Percentiles rank a stretch among this genome's conserved stretches.
phyloP scores from a whole-genome alignment of 1,284 basidiomycete species.

The Naganishia sp. region DNA sequence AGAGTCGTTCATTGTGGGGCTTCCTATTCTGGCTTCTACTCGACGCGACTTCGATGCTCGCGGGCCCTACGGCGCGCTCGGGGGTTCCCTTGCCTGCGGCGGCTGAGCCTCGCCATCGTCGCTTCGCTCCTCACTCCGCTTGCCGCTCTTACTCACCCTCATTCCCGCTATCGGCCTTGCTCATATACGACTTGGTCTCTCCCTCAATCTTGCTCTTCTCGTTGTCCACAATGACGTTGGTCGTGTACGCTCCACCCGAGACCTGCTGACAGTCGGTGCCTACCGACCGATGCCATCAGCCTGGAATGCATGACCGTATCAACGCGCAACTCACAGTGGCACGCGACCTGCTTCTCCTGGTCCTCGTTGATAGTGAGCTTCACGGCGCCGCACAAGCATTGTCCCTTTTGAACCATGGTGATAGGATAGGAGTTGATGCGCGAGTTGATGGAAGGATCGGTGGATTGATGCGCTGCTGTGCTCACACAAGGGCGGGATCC shows the following conservation, averaged over 20 bases:
- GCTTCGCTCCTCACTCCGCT: neutral
- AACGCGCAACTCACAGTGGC: slow-evolving; percentile 35
- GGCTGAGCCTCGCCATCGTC: too few relatives aligned
- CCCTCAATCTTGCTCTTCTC: slow-evolving; percentile 36
- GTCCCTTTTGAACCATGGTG: slow-evolving; percentile 31
- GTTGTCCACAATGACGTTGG: slow-evolving; percentile 39
- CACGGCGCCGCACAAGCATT: slow-evolving; percentile 38
- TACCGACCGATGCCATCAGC: slow-evolving; percentile 5
- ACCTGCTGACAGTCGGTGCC: slow-evolving; percentile 40
- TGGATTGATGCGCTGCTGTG: too few relatives aligned
- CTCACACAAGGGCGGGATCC: too few relatives aligned
- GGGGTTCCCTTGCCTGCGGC: too few relatives aligned
- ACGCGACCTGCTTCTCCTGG: slow-evolving; percentile 35
- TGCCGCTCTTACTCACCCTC: slow-evolving; percentile 13
- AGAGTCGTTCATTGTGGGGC: too few relatives aligned
- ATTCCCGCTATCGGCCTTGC: slow-evolving; percentile 36
- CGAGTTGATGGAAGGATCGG: too few relatives aligned
- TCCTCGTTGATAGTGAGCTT: slow-evolving; percentile 37
- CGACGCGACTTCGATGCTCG: too few relatives aligned
- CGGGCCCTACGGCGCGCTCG: too few relatives aligned
- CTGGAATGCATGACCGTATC: neutral
- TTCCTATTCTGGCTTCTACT: too few relatives aligned
- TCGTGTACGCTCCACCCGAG: slow-evolving; percentile 37
- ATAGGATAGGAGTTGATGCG: neutral
- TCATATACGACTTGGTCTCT: slow-evolving; percentile 37